These are phyloP conservation scores for Rubroboletus satanas DNA, from an alignment of 768 basidiomycete species.

Conservation along the genomic window DNA sequence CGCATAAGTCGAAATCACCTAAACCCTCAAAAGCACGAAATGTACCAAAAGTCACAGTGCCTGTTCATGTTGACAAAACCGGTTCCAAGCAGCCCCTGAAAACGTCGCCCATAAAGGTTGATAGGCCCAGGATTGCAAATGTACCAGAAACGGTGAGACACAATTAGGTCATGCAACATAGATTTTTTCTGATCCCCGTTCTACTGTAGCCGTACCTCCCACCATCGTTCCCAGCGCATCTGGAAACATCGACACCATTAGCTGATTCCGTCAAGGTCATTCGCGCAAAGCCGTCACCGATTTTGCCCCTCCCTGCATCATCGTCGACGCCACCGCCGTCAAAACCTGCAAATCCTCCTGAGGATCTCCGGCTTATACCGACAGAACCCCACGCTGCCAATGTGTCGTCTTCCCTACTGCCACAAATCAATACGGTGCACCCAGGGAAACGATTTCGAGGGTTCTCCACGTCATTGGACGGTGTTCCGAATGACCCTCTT, in stretches of 20 bases:
- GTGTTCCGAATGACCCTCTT: slow-evolving; percentile 7
- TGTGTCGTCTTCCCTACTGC: slow-evolving; percentile 14
- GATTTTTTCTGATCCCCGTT: slow-evolving; percentile 12
- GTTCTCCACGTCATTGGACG: slow-evolving; percentile 29
- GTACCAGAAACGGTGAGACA: slow-evolving; percentile 37
- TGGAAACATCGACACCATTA: slow-evolving; percentile 53
- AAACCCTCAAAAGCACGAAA: slow-evolving; percentile 8
- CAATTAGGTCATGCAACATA: slow-evolving; percentile 1
- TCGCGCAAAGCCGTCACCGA: slow-evolving; percentile 44
- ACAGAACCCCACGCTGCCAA: slow-evolving; percentile 8
- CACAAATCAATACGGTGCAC: slow-evolving; percentile 11
- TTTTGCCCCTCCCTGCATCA: slow-evolving; percentile 26
- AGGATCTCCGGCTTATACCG: slow-evolving; percentile 9
- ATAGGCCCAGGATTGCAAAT: slow-evolving; percentile 30
- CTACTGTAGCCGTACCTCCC: slow-evolving; percentile 43
- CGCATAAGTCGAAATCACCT: slow-evolving; percentile 10
- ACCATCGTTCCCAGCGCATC: slow-evolving; percentile 52
- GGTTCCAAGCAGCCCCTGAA: slow-evolving; percentile 1
- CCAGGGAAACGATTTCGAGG: slow-evolving; percentile 30
- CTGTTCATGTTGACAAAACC: not conserved
- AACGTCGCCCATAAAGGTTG: slow-evolving; percentile 1
- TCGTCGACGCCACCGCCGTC: slow-evolving; percentile 28
- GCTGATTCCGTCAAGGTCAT: slow-evolving; percentile 15
- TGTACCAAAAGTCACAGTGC: not conserved
- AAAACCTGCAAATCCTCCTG: slow-evolving; percentile 17